phyloP scores from a whole-genome alignment of 2,329 filamentous ascomycete species.

The Pezicula neosporulosa region DNA sequence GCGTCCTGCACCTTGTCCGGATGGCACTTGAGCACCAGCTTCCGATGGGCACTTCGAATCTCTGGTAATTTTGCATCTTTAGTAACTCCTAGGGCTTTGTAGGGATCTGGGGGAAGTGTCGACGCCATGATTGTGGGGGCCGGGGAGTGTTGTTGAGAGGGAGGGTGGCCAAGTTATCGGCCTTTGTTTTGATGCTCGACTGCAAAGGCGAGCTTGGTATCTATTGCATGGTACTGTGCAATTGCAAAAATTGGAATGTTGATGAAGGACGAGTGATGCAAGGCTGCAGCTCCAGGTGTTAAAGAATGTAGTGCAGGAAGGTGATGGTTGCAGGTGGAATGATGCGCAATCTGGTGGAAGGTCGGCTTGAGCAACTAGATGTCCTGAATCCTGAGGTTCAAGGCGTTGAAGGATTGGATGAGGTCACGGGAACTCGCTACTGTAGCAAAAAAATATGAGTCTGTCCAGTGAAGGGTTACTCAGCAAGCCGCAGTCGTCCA shows the following conservation, averaged over 20 bases:
- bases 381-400: background rate
- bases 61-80: constrained; percentile 66
- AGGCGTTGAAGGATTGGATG: background rate
- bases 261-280: background rate
- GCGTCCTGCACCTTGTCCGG: constrained; percentile 79
- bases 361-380: background rate
- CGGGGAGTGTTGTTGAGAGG: constrained; percentile 2
- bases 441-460: background rate
- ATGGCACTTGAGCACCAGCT: constrained; percentile 83
- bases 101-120: constrained; percentile 59
- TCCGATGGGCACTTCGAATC: constrained; percentile 79
- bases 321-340: background rate
- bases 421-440: background rate
- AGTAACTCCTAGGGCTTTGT: constrained; percentile 70
- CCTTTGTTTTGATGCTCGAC: constrained; percentile 3
- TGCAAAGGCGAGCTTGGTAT: constrained; percentile 1
- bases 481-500: background rate
- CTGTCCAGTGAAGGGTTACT: background rate
- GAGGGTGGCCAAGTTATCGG: constrained; percentile 6
- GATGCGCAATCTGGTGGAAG: background rate
- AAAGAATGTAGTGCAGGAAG: background rate
- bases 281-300: background rate
- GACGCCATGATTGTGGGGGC: constrained; percentile 16
- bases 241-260: background rate
- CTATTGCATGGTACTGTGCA: constrained; percentile 19